A percentile compares a stretch with the other conserved stretches of the same genome.
Evolutionary conservation across 2,329 filamentous ascomycete genomes (phyloP).

Genomic region (Hypocreales sp.): DNA sequence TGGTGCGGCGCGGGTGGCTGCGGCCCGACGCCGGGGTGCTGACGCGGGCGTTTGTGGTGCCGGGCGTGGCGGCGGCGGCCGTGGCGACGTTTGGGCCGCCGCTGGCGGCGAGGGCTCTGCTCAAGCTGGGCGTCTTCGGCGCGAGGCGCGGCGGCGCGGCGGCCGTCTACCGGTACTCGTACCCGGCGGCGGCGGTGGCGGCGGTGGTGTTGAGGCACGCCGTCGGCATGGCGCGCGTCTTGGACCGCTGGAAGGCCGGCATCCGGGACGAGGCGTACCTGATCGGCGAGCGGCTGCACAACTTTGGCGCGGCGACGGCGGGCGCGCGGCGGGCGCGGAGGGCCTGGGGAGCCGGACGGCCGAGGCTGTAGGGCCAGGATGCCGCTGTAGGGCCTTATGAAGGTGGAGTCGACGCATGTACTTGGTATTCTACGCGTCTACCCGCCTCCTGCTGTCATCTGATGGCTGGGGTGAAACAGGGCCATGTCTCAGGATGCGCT

Average conservation of each 20-base stretch:
- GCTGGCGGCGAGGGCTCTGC: constrained; percentile 27
- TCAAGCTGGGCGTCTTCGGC: constrained; percentile 9
- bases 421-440: too few species aligned
- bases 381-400: too few species aligned
- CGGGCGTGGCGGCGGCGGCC: constrained; percentile 45
- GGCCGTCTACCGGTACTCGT: constrained; percentile 44
- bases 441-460: too few species aligned
- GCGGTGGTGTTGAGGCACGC: constrained; percentile 25
- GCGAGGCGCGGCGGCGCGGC: constrained; percentile 11
- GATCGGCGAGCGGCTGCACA: constrained; percentile 87
- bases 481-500: too few species aligned
- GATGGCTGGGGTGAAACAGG: too few species aligned
- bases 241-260: constrained; percentile 61
- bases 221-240: constrained; percentile 40
- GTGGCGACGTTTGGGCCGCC: constrained; percentile 52
- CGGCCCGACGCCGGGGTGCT: constrained; percentile 65
- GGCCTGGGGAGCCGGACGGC: constrained; percentile 18
- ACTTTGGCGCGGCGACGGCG: constrained; percentile 50
- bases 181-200: constrained; percentile 46
- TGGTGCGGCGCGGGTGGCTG: constrained; percentile 61
- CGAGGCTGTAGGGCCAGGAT: constrained; percentile 2
- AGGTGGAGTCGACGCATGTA: too few species aligned
- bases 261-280: constrained; percentile 93
- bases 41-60: constrained; percentile 76
- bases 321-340: constrained; percentile 18